These are phyloP conservation scores for Xylaria grammica DNA, from an alignment of 495 filamentous ascomycete genomes.

Conservation along the genomic window DNA sequence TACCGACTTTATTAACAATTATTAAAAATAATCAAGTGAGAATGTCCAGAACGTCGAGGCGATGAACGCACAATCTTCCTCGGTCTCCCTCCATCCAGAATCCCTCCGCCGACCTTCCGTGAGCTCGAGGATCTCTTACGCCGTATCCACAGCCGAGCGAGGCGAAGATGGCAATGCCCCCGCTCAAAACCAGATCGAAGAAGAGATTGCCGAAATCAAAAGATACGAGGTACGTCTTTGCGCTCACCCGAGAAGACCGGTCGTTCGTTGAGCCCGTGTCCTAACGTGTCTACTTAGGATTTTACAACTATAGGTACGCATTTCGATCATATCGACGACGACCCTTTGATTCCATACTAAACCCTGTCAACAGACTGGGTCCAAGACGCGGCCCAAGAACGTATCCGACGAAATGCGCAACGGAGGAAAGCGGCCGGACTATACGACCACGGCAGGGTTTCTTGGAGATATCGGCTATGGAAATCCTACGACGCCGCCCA, in stretches of 20 bases:
- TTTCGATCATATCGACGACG: constrained; percentile 13
- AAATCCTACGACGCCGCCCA: constrained; percentile 96
- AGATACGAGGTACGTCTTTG: constrained; percentile 75
- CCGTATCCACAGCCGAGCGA: constrained; percentile 67
- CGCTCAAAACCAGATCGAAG: constrained; percentile 71
- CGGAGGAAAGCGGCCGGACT: constrained; percentile 75
- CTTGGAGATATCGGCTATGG: constrained; percentile 81
- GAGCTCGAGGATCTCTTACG: constrained; percentile 72
- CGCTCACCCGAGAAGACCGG: constrained; percentile 16
- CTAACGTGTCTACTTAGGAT: constrained; percentile 40
- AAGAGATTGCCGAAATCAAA: constrained; percentile 97
- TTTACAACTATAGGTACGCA: constrained; percentile 89
- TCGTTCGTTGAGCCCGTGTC: neutral
- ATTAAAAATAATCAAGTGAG: neutral
- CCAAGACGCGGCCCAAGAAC: constrained; percentile 92
- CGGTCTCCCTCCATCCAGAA: constrained; percentile 54
- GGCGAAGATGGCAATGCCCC: constrained; percentile 55
- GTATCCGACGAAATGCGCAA: constrained; percentile 76
- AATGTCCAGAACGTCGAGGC: constrained; percentile 23
- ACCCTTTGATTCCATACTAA: constrained; percentile 9
- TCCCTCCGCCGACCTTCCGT: constrained; percentile 61
- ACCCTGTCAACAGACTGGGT: constrained; percentile 75
- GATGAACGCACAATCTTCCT: constrained; percentile 50
- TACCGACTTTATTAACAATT: too few species aligned
- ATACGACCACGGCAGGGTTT: constrained; percentile 72